A percentile compares a stretch with the other conserved stretches of the same genome.
Evolutionary conservation across 1,139 yeast species (phyloP).

Genomic region (Arxiozyma bovina): DNA sequence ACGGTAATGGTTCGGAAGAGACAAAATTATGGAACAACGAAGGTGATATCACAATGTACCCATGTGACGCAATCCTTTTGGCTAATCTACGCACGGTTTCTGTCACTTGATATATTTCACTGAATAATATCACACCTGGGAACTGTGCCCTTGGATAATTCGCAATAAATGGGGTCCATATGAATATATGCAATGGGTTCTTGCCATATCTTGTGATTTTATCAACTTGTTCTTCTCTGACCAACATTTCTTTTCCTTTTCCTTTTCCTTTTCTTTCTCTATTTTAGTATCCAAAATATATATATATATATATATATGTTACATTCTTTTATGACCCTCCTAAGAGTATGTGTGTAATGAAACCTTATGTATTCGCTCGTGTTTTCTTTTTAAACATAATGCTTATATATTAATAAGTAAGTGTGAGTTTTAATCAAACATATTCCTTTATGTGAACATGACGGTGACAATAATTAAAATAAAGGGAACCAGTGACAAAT

Average conservation of each 20-base stretch:
- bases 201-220: constrained; percentile 52
- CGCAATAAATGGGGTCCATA: constrained; percentile 59
- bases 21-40: constrained; percentile 71
- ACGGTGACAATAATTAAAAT: no score
- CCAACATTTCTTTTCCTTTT: constrained; percentile 44
- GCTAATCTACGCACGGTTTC: constrained; percentile 70
- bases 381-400: no score
- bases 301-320: no score
- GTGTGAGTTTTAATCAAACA: no score
- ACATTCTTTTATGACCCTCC: no score
- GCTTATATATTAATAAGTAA: no score
- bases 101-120: constrained; percentile 75
- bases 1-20: constrained; percentile 54
- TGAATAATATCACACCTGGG: constrained; percentile 72
- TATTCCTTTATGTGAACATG: no score
- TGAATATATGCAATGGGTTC: constrained; percentile 57
- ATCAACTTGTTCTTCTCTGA: constrained; percentile 58
- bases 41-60: constrained; percentile 70
- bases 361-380: no score
- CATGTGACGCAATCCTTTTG: constrained; percentile 70
- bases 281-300: not conserved
- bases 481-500: no score
- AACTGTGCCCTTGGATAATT: constrained; percentile 68
- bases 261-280: not conserved
- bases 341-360: no score